Evolutionary conservation across 78 protist genomes (phyloP).

Genomic region (Dictyostelium discoideum): DNA sequence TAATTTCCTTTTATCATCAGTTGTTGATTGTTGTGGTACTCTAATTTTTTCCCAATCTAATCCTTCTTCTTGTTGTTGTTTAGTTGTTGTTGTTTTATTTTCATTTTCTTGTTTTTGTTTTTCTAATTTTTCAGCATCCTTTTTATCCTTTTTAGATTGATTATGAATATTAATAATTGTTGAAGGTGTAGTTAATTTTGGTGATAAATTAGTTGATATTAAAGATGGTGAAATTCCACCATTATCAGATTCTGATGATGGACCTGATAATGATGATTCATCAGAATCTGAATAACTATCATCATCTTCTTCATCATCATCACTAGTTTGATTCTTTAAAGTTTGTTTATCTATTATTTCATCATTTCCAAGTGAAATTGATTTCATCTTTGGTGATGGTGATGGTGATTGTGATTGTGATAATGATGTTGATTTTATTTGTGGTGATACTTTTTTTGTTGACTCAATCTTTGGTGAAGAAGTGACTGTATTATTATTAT

Average conservation of each 20-base stretch:
- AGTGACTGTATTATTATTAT: neutral
- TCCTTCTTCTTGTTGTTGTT: conserved; percentile 2
- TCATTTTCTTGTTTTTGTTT: neutral
- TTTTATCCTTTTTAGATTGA: neutral
- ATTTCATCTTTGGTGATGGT: neutral
- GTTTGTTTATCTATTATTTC: neutral
- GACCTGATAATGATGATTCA: conserved; percentile 12
- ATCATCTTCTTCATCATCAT: neutral
- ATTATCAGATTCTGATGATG: conserved; percentile 20
- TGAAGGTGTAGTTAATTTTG: neutral
- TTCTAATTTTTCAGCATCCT: neutral
- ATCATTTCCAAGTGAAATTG: neutral
- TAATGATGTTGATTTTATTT: neutral
- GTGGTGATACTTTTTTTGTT: conserved; percentile 12
- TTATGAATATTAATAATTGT: neutral
- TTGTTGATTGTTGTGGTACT: neutral
- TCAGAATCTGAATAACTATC: neutral
- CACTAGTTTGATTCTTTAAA: neutral
- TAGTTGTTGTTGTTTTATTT: neutral
- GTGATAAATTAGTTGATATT: neutral
- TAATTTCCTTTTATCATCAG: conserved; percentile 10
- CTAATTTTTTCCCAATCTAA: conserved; percentile 13
- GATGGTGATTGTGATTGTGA: neutral
- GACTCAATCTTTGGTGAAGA: neutral
- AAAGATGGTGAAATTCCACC: neutral